These are phyloP conservation scores for Lobosporangium transversale DNA, from an alignment of 192 early-diverging fungal species.

Conservation along the genomic window DNA sequence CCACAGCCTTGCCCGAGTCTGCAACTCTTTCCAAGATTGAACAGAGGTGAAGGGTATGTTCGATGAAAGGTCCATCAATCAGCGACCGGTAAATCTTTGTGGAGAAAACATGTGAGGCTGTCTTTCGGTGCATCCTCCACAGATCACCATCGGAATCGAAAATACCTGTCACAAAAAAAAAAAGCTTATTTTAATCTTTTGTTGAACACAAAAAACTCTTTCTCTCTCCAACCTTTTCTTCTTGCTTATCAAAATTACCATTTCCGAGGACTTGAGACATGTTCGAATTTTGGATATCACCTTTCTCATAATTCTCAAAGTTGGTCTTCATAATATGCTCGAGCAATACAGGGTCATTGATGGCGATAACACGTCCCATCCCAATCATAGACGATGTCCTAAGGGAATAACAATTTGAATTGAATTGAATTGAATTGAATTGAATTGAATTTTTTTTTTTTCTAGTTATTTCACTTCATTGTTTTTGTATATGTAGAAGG, in stretches of 20 bases:
- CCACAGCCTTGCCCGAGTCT: slow-evolving; percentile 22
- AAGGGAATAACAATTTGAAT: no score
- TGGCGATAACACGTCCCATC: slow-evolving; percentile 42
- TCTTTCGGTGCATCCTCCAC: slow-evolving; percentile 49
- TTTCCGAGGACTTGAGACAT: slow-evolving; percentile 45
- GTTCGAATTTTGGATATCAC: slow-evolving; percentile 20
- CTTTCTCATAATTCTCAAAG: slow-evolving; percentile 54
- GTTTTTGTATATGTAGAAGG: background rate
- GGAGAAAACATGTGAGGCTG: slow-evolving; percentile 46
- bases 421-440: no score
- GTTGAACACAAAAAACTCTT: background rate
- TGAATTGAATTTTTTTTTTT: no score
- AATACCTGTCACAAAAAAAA: slow-evolving; percentile 21
- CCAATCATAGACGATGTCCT: slow-evolving; percentile 45
- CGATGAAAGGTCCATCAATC: slow-evolving; percentile 37
- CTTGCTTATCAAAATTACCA: slow-evolving; percentile 15
- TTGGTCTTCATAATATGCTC: slow-evolving; percentile 54
- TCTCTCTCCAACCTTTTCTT: background rate
- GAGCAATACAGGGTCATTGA: slow-evolving; percentile 37
- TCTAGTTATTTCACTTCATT: no score
- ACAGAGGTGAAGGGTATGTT: slow-evolving; percentile 28
- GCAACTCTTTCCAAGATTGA: slow-evolving; percentile 33
- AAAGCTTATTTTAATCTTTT: background rate
- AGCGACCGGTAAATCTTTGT: slow-evolving; percentile 48
- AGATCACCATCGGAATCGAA: slow-evolving; percentile 48